Evolutionary conservation across 805 yeast genomes (phyloP).

Genomic region (Pichia rugopelliculosa): DNA sequence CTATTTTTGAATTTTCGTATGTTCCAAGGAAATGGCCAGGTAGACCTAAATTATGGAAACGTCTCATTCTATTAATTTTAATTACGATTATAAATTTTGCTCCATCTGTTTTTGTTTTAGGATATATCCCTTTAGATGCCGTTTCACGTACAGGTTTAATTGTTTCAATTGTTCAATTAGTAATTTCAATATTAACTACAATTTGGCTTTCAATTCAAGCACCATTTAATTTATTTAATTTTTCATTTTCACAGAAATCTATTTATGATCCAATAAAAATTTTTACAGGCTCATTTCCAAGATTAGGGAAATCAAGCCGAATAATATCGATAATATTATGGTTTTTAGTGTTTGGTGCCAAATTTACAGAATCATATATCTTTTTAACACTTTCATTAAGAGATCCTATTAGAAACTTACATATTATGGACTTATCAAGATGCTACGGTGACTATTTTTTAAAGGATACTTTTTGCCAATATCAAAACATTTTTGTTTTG

Average conservation of each 20-base stretch:
- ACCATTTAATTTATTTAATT: constrained; percentile 27
- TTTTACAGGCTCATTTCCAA: constrained; percentile 39
- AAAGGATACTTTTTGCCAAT: constrained; percentile 35
- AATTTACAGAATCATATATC: constrained; percentile 46
- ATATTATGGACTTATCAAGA: constrained; percentile 35
- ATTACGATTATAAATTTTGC: constrained; percentile 29
- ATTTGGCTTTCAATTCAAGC: constrained; percentile 37
- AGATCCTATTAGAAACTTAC: constrained; percentile 44
- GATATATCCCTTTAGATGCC: constrained; percentile 30
- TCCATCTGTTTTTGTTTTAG: constrained; percentile 37
- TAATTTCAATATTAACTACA: constrained; percentile 35
- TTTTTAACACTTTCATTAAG: constrained; percentile 45
- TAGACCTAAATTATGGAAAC: constrained; percentile 30
- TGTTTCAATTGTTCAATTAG: constrained; percentile 36
- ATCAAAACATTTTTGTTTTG: constrained; percentile 37
- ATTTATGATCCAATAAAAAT: constrained; percentile 31
- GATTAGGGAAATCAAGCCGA: constrained; percentile 31
- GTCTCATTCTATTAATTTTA: constrained; percentile 29
- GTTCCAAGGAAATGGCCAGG: constrained; percentile 46
- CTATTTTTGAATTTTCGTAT: constrained; percentile 36
- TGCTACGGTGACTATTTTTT: constrained; percentile 38
- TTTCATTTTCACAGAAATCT: constrained; percentile 17
- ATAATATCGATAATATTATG: constrained; percentile 39
- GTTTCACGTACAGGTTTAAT: constrained; percentile 31
- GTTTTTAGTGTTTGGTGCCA: constrained; percentile 41